Evolutionary conservation across 1,139 yeast genomes (phyloP), one percentile per base, ranked within the genome.

Genomic region (Taiozyma sp.): DNA sequence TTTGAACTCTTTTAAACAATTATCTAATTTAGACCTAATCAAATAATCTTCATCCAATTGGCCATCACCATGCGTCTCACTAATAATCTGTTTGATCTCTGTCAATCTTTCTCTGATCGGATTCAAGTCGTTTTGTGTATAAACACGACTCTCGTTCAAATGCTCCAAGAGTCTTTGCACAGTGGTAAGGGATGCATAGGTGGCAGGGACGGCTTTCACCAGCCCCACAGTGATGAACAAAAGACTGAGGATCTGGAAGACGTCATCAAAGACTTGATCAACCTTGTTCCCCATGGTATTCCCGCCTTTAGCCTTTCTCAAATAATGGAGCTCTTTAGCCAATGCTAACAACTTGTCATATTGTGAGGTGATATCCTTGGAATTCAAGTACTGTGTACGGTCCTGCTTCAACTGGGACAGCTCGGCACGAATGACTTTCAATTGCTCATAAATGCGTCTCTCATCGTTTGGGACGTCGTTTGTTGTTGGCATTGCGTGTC

Each of bases 191-290:
- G 96, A 87, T 9, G 96, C 90, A 68, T 87, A 93, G 1, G 96
- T 88, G 3, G 97, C 96, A 1, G 97, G 97, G 1, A 97, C 96
- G 43, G 88, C 80, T 59, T 89, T 85, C 50, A 86, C 86, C 59
- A 89, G 75, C 3, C 99, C 99, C 55, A 95, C 95, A 1, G 98
- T 88, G 58, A 91, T 79, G 66, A 90, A 88, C 56, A 95, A 87
- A 50, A 93, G 73, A 14, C 96, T 85, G 47, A 91, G 71, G 48
- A 93, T 72, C 66, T 91, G 97, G 75, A 93, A 88, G 28, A 86
- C 86, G 62, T 93, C 98, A 65, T 89, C 96, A 42, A 88, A 75
- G n/a, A 87, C 74, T 21, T 80, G 73, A 64, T 89, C 96, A 22
- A 86, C 86, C 55, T 73, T 63, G 52, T 72, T 72, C 6, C 55